Base-by-base conservation (phyloP, 2,329 filamentous ascomycete species). In the Pseudocercospora fuligena region DNA sequence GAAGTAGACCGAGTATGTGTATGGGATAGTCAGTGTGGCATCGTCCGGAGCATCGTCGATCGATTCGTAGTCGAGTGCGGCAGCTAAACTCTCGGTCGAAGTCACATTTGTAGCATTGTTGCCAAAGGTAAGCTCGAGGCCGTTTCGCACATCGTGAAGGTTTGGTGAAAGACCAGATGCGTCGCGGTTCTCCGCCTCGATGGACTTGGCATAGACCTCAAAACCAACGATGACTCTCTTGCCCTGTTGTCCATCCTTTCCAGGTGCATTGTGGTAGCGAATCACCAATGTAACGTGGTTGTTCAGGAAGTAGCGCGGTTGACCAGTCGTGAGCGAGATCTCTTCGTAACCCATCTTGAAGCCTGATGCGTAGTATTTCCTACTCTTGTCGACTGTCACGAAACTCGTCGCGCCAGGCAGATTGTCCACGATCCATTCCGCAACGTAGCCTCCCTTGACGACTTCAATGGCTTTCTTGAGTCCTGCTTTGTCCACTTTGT, bases 341-440 rank as follows among this genome's bases (percentile, higher is more conserved):
- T 94, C 91, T 71, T 88, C 88, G 73, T 91, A 93, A 6, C 93
- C 93, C 64, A 97, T 84, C 80, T 95, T 96, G 84, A 97, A 97
- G 1, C 93, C 93, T 1, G 92, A 89, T 12, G 92, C 91, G 77
- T 97, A 97, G 82, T 97, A 96, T 79, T 94, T 96, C 74, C 88
- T 86, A 56, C 87, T 89, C 81, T 93, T 93, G 79, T 96, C 93
- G 40, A 92, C 90, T 0, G 92, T 94, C 29, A 95, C 90, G 75
- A 96, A 96, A 78, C 90, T 94, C 8, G 93, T 96, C 40, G 93
- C 93, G 6, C 93, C 93, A 1, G 93, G 93, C 9, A 97, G 84
- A 74, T 97, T 97, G 79, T 97, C 93, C 70, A 95, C 91, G 72
- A 97, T 96, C 93, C 93, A 97, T 79, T 97, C 93, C 1, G 90